These are phyloP conservation scores for Dothideomycetes sp. DNA, from an alignment of 2,329 filamentous ascomycete species.

Conservation along the genomic window DNA sequence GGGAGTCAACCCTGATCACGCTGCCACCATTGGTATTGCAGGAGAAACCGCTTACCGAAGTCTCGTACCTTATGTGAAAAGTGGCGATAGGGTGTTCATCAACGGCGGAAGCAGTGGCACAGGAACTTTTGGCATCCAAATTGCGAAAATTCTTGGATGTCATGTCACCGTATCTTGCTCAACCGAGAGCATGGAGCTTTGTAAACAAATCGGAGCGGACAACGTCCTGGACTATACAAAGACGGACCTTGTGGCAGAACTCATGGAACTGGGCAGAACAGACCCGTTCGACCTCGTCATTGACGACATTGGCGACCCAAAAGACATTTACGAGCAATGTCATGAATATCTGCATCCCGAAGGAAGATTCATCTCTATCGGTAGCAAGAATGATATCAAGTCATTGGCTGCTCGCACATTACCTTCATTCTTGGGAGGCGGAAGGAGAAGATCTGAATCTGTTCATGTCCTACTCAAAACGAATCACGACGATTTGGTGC, in stretches of 20 bases:
- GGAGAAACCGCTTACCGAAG: constrained; percentile 33
- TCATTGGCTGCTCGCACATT: constrained; percentile 26
- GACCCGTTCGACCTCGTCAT: constrained; percentile 43
- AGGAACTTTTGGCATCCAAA: constrained; percentile 53
- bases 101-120: constrained; percentile 57
- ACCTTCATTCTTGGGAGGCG: constrained; percentile 43
- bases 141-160: constrained; percentile 53
- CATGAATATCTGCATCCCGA: constrained; percentile 42
- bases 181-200: constrained; percentile 46
- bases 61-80: constrained; percentile 28
- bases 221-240: constrained; percentile 53
- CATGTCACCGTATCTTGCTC: constrained; percentile 53
- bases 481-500: constrained; percentile 36
- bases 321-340: constrained; percentile 45
- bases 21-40: constrained; percentile 29
- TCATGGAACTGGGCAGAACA: constrained; percentile 37
- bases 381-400: constrained; percentile 28
- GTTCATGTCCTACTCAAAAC: constrained; percentile 29
- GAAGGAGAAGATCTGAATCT: constrained; percentile 34
- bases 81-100: constrained; percentile 48
- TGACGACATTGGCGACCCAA: constrained; percentile 46
- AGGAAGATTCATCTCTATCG: constrained; percentile 47
- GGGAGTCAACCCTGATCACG: constrained; percentile 28
- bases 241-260: constrained; percentile 37
- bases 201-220: constrained; percentile 52